Percentiles rank a stretch among this genome's conserved stretches.
Evolutionary conservation across 345 rosid genomes (phyloP).

Genomic region (Hypericum perforatum): DNA sequence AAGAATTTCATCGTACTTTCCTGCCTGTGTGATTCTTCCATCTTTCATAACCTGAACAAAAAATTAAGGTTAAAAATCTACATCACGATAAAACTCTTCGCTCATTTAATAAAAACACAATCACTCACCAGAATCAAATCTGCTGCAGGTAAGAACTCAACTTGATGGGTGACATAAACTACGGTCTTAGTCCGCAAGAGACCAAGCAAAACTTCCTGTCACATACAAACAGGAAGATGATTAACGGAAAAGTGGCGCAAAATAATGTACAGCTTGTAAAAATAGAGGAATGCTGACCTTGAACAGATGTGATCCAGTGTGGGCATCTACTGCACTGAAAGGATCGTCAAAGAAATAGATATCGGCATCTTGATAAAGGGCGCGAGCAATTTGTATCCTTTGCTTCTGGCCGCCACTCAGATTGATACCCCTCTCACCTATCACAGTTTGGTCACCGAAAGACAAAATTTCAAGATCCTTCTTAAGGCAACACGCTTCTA

Average conservation of each 20-base stretch:
- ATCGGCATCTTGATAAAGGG: conserved; percentile 34
- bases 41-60: conserved; percentile 63
- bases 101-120: conserved; percentile 2
- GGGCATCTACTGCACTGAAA: conserved; percentile 42
- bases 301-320: conserved; percentile 28
- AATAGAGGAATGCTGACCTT: conserved; percentile 6
- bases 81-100: background rate
- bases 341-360: conserved; percentile 39
- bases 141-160: conserved; percentile 55
- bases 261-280: background rate
- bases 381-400: conserved; percentile 35
- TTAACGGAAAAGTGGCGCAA: too few species aligned
- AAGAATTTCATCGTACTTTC: conserved; percentile 57
- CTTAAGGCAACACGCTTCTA: conserved; percentile 28
- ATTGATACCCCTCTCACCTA: conserved; percentile 43
- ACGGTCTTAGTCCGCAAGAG: conserved; percentile 41
- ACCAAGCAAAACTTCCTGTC: conserved; percentile 50
- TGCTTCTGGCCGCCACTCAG: conserved; percentile 40
- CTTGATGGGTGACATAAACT: conserved; percentile 55
- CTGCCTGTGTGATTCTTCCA: conserved; percentile 67
- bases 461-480: conserved; percentile 29
- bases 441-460: conserved; percentile 35
- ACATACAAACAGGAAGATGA: conserved; percentile 1
- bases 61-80: background rate
- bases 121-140: conserved; percentile 53